Conservation (phyloP, 1,139 yeast species). For the Pichia sp. region DNA sequence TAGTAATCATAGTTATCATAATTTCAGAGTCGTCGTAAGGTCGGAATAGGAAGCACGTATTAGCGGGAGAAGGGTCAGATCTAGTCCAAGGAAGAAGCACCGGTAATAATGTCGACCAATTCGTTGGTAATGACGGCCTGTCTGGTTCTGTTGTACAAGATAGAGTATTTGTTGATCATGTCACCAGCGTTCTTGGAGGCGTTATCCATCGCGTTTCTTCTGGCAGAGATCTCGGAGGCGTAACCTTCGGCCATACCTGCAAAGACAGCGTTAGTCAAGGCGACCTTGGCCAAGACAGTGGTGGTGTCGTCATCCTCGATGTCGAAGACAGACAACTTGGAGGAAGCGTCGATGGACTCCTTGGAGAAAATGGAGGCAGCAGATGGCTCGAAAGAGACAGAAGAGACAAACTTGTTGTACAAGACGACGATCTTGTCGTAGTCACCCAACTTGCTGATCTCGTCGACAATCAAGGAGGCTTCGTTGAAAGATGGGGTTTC, state of each 20-base stretch:
- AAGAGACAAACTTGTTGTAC: constrained; percentile 83
- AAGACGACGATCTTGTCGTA: constrained; percentile 78
- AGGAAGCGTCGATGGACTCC: constrained; percentile 75
- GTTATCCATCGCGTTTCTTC: constrained; percentile 99
- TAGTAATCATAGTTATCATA: neutral
- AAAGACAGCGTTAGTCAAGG: constrained; percentile 84
- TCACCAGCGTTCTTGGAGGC: constrained; percentile 99
- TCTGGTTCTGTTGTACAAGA: constrained; percentile 98
- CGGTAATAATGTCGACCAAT: constrained; percentile 98
- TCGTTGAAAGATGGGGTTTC: constrained; percentile 93
- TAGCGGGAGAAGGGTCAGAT: constrained; percentile 2
- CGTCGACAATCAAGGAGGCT: constrained; percentile 85
- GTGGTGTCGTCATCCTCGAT: constrained; percentile 72
- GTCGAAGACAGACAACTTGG: constrained; percentile 81
- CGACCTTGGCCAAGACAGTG: constrained; percentile 69
- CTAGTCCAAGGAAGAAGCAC: constrained; percentile 97
- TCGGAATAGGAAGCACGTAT: neutral
- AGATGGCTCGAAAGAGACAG: constrained; percentile 88
- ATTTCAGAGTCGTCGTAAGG: constrained; percentile 1
- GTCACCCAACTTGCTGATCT: constrained; percentile 62
- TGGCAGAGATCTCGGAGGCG: constrained; percentile 96
- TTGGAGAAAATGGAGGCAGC: constrained; percentile 63
- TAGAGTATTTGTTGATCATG: constrained; percentile 93
- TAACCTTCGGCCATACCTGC: constrained; percentile 97
- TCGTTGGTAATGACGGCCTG: constrained; percentile 99